These are phyloP conservation scores for Shiraia bambusicola DNA, from an alignment of 2,329 filamentous ascomycete genomes.

Conservation along the genomic window DNA sequence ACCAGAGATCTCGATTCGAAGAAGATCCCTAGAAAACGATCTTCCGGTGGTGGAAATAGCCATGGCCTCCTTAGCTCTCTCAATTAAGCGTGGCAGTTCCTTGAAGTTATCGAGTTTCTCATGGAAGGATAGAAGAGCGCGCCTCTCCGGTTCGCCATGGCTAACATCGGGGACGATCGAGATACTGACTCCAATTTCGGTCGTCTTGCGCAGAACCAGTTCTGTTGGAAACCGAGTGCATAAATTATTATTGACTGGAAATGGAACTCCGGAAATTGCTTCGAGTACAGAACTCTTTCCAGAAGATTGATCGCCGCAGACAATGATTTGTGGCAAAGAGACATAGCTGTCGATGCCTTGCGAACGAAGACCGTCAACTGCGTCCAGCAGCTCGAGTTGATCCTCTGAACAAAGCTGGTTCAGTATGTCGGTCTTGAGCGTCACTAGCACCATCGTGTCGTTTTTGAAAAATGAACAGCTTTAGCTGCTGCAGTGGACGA, in stretches of 20 bases:
- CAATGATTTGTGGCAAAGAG: constrained; percentile 9
- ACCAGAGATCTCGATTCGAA: constrained; percentile 16
- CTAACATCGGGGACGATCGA: constrained; percentile 37
- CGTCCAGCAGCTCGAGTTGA: constrained; percentile 15
- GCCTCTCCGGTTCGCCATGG: constrained; percentile 1
- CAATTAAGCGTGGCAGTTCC: constrained; percentile 30
- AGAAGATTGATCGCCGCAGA: too few species aligned
- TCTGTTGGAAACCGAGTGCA: constrained; percentile 64
- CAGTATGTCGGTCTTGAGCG: constrained; percentile 12
- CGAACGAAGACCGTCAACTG: constrained; percentile 5
- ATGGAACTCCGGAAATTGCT: constrained; percentile 49
- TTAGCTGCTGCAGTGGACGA: too few species aligned
- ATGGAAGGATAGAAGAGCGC: constrained; percentile 5
- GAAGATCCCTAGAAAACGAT: constrained; percentile 14
- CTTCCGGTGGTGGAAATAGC: constrained; percentile 20
- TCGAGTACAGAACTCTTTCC: constrained; percentile 22
- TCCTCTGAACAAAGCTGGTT: constrained; percentile 18
- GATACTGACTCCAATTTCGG: constrained; percentile 42
- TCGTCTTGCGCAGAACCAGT: constrained; percentile 52
- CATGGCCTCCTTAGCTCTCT: constrained; percentile 55
- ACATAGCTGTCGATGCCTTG: constrained; percentile 8
- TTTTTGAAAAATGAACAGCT: too few species aligned
- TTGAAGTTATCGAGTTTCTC: constrained; percentile 11
- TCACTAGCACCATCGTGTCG: constrained; percentile 16
- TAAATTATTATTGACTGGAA: constrained; percentile 47